phyloP scores from a whole-genome alignment of 2,329 filamentous ascomycete genomes.

The Fusarium udum region DNA sequence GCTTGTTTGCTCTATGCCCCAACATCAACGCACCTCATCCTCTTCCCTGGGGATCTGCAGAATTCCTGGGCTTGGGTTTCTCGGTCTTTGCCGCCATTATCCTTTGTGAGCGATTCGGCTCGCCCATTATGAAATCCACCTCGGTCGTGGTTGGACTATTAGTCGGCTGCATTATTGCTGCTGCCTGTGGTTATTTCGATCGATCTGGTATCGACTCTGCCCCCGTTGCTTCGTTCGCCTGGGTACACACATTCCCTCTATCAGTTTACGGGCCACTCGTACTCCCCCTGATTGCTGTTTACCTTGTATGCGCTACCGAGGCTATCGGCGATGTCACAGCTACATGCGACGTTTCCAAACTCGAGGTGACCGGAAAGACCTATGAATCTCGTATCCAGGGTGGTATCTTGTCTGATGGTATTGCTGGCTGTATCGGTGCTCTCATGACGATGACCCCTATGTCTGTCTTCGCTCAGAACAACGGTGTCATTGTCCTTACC shows the following conservation, averaged over 20 bases:
- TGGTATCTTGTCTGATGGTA: slow-evolving; percentile 79
- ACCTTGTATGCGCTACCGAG: slow-evolving; percentile 79
- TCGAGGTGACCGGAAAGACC: slow-evolving; percentile 75
- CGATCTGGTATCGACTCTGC: slow-evolving; percentile 75
- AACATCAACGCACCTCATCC: slow-evolving; percentile 74
- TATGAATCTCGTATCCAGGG: slow-evolving; percentile 84
- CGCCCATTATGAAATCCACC: slow-evolving; percentile 85
- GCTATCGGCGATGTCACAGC: slow-evolving; percentile 84
- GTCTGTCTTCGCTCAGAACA: slow-evolving; percentile 85
- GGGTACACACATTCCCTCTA: slow-evolving; percentile 80
- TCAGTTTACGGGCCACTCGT: slow-evolving; percentile 78
- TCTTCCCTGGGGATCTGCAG: slow-evolving; percentile 79
- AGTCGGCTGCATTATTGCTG: slow-evolving; percentile 80
- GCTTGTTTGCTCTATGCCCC: slow-evolving; percentile 72
- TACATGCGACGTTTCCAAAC: slow-evolving; percentile 80
- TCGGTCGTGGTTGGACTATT: slow-evolving; percentile 79
- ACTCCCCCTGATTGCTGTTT: slow-evolving; percentile 74
- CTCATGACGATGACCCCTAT: slow-evolving; percentile 84
- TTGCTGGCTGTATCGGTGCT: slow-evolving; percentile 78
- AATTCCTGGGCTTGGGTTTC: slow-evolving; percentile 83
- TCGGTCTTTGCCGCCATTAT: slow-evolving; percentile 83
- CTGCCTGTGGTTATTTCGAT: slow-evolving; percentile 81
- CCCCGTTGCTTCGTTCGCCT: slow-evolving; percentile 78
- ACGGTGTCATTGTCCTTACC: slow-evolving; percentile 84
- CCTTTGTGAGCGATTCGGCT: slow-evolving; percentile 81